Base-by-base conservation (phyloP, 2,329 filamentous ascomycete genomes). In the Calonectria pteridis region DNA sequence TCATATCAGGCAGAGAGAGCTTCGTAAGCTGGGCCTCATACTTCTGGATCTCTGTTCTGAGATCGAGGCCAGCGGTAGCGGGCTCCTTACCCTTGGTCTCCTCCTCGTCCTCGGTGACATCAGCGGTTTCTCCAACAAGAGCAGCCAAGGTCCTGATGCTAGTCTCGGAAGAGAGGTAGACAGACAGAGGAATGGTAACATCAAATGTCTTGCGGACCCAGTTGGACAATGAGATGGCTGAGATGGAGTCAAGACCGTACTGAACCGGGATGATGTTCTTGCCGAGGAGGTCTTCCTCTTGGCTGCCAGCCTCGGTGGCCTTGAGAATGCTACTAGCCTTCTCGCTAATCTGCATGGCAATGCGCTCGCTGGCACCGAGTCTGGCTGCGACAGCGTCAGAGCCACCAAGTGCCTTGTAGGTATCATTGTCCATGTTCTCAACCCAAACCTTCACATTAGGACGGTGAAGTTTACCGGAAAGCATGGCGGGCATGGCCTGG, bases 371-470 rank as follows among this genome's bases (percentile, higher is more conserved):
- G 10, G 55, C 55, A 4, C 33, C 33, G 26, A 62, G 55, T n/a
- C 55, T 28, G 6, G 55, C 55, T 7, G 55, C 55, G 13, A 62
- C 16, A 6, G n/a, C 55, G 16, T 62, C 55, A 11, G 55, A 62
- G 9, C 55, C 55, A 6, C 55, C 33, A 29, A 62, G 26, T 0
- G 55, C 55, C 35, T 35, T 82, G 49, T 86, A 87, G 0, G 80
- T 81, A 0, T 81, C 76, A 3, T 85, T 80, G n/a, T 85, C 82
- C 76, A 86, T 82, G 50, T 77, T 79, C 28, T 86, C 84, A 4
- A 89, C 73, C 88, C 88, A 90, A 2, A 78, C 77, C 2, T 82
- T 82, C 20, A 87, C 82, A 74, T 73, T 83, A 77, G 84, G 26
- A 46, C 77, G 76, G 4, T 78, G 75, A 1, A 78, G 46, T 35